These are phyloP conservation scores for Pichia ethanolica DNA, from an alignment of 805 yeast genomes.

Conservation along the genomic window DNA sequence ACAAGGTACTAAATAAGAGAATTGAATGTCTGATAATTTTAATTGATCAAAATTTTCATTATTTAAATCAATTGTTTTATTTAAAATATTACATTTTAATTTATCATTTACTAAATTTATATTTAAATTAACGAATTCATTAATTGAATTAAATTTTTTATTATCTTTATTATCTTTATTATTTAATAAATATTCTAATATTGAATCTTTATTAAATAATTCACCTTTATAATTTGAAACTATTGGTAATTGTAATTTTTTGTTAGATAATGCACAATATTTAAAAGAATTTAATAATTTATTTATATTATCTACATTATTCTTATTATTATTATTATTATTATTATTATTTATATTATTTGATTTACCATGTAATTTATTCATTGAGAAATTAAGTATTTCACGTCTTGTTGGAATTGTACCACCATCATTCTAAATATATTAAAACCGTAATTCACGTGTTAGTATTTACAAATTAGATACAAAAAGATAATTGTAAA, in stretches of 20 bases:
- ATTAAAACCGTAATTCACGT: too few relatives aligned
- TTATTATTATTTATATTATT: background rate
- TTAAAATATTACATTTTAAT: constrained; percentile 34
- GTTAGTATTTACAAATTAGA: too few relatives aligned
- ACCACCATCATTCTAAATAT: constrained; percentile 4
- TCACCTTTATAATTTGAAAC: constrained; percentile 66
- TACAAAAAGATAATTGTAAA: too few relatives aligned
- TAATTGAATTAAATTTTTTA: constrained; percentile 4
- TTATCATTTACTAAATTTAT: constrained; percentile 12
- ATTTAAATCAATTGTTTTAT: constrained; percentile 28
- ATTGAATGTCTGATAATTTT: constrained; percentile 16
- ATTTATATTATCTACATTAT: background rate
- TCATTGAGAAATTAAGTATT: background rate
- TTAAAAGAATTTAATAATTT: constrained; percentile 30
- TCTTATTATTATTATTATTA: too few relatives aligned
- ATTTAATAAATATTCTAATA: constrained; percentile 44
- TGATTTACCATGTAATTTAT: background rate
- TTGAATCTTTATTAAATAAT: constrained; percentile 55
- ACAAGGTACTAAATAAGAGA: constrained; percentile 40
- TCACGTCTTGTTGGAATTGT: constrained; percentile 3
- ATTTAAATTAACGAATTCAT: constrained; percentile 29
- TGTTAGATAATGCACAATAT: constrained; percentile 41
- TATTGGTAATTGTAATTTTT: constrained; percentile 41
- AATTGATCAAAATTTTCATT: constrained; percentile 21
- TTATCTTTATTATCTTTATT: constrained; percentile 8